These are phyloP conservation scores for Metschnikowia noctiluminum DNA, from an alignment of 805 yeast species.

Conservation along the genomic window DNA sequence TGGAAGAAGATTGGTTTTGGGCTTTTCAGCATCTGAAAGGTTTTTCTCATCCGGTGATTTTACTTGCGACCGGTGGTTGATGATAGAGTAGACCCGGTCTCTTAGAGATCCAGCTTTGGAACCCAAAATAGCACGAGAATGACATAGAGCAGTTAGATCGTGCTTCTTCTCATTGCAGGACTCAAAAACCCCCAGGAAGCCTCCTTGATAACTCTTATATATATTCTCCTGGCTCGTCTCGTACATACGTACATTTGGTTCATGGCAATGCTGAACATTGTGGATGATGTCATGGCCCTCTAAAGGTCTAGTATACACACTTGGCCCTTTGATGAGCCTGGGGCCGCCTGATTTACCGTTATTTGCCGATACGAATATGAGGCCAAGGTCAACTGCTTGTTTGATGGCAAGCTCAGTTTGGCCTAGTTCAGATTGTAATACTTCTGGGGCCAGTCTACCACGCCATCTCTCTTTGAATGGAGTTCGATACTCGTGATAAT, in stretches of 20 bases:
- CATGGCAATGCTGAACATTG: constrained; percentile 42
- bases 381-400: constrained; percentile 23
- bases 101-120: too few relatives aligned
- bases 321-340: constrained; percentile 1
- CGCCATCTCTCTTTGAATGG: constrained; percentile 40
- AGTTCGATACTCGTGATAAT: constrained; percentile 29
- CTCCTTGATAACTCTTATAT: not conserved
- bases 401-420: constrained; percentile 23
- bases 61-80: not conserved
- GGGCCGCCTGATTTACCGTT: constrained; percentile 12
- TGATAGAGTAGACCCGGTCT: not conserved
- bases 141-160: too few relatives aligned
- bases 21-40: not conserved
- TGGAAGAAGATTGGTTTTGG: too few relatives aligned
- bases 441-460: constrained; percentile 29
- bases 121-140: too few relatives aligned
- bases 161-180: not conserved
- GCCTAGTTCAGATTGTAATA: constrained; percentile 34
- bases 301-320: constrained; percentile 4
- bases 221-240: not conserved
- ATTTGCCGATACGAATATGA: constrained; percentile 23
- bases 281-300: constrained; percentile 27
- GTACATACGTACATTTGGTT: constrained; percentile 25
- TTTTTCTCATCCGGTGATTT: not conserved
- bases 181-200: too few relatives aligned